Conservation (phyloP, 192 early-diverging fungal genomes). For the Coemansia sp. region DNA sequence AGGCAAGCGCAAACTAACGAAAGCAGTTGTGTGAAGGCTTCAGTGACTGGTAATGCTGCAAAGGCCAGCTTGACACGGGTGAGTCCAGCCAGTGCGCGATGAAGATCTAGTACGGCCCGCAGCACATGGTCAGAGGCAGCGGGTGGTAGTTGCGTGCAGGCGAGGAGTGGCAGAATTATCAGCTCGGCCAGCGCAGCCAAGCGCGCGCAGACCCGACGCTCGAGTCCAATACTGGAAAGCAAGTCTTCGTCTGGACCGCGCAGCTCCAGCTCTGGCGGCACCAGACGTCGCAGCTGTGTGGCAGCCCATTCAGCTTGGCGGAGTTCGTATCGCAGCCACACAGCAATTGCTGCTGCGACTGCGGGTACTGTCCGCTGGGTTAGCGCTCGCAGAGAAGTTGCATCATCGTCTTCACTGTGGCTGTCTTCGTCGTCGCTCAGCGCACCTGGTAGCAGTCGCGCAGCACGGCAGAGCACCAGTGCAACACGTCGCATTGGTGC, state of each 20-base stretch:
- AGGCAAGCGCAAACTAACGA: conserved; percentile 30
- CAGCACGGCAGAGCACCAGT: conserved; percentile 15
- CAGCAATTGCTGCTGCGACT: conserved; percentile 5
- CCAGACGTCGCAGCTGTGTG: conserved; percentile 23
- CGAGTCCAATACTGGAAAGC: conserved; percentile 14
- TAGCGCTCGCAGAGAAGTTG: conserved; percentile 19
- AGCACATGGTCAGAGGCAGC: conserved; percentile 22
- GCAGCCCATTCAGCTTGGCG: conserved; percentile 31
- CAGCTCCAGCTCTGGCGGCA: conserved; percentile 5
- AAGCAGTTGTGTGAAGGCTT: conserved; percentile 27
- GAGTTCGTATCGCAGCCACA: conserved; percentile 36
- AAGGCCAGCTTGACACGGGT: conserved; percentile 24
- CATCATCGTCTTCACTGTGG: conserved; percentile 17
- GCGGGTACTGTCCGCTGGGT: conserved; percentile 27
- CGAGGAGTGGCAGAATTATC: conserved; percentile 24
- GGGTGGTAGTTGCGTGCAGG: conserved; percentile 3
- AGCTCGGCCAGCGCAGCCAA: conserved; percentile 16
- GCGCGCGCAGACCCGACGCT: conserved; percentile 38
- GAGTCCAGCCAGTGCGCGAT: conserved; percentile 17
- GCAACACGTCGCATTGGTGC: conserved; percentile 17
- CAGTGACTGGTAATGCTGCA: conserved; percentile 31
- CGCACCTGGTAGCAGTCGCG: conserved; percentile 9
- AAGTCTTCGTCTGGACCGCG: conserved; percentile 20
- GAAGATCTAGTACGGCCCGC: conserved; percentile 32
- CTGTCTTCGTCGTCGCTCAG: background rate